Conservation (phyloP, 1,284 basidiomycete genomes). For the Amanita bisporigera region DNA sequence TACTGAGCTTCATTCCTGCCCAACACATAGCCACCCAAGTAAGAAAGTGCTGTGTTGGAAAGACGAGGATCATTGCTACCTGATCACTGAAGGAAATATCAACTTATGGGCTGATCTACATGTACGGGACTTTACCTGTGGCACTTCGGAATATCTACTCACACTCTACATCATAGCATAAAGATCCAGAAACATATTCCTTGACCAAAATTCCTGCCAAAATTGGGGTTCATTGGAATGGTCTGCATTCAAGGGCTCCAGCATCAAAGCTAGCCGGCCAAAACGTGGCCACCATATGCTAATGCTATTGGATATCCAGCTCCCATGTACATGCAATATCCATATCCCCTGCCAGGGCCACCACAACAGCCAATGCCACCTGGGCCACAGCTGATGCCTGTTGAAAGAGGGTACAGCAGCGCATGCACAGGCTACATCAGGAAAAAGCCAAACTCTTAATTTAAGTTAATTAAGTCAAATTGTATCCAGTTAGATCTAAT, state of each 20-base stretch:
- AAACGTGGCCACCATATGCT: too few relatives aligned
- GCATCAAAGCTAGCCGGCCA: background rate
- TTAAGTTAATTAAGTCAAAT: too few relatives aligned
- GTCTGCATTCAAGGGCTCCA: background rate
- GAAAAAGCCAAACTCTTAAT: too few relatives aligned
- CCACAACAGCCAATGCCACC: too few relatives aligned
- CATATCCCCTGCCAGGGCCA: too few relatives aligned
- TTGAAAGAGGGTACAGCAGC: too few relatives aligned
- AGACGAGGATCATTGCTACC: background rate
- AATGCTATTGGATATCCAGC: too few relatives aligned
- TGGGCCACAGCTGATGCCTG: too few relatives aligned
- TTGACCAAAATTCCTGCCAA: slow-evolving; percentile 1
- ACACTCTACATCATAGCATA: background rate
- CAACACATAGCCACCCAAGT: slow-evolving; percentile 2
- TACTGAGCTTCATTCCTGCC: slow-evolving; percentile 3
- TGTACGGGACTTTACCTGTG: background rate
- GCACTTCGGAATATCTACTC: background rate
- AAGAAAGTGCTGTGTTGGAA: slow-evolving; percentile 5
- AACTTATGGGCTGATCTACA: slow-evolving; percentile 3
- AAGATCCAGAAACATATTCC: background rate
- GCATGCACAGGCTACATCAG: too few relatives aligned
- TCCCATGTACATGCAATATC: too few relatives aligned
- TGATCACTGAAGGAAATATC: background rate
- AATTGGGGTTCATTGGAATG: slow-evolving; percentile 2
- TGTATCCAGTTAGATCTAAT: too few relatives aligned